These are phyloP conservation scores for Microbotryum silenes-acaulis DNA, from an alignment of 1,284 basidiomycete genomes.

Conservation along the genomic window DNA sequence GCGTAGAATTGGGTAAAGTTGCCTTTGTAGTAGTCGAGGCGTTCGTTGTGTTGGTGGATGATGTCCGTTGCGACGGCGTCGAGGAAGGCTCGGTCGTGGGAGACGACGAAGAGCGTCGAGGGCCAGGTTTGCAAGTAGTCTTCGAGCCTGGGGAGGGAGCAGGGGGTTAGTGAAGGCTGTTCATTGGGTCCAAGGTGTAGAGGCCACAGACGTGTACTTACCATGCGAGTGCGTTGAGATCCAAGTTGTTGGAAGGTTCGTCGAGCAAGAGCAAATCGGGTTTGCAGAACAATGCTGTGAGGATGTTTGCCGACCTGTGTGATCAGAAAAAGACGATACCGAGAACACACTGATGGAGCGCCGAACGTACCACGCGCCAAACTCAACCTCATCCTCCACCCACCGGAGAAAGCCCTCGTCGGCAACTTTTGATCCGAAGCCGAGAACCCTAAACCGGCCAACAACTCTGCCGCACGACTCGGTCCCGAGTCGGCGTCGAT, in stretches of 20 bases:
- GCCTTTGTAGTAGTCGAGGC: conserved; percentile 67
- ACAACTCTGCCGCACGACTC: conserved; percentile 76
- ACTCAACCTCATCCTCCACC: conserved; percentile 64
- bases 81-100: conserved; percentile 97
- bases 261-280: conserved; percentile 65
- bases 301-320: conserved; percentile 48
- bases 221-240: conserved; percentile 50
- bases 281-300: conserved; percentile 86
- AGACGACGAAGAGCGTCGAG: conserved; percentile 89
- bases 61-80: conserved; percentile 63
- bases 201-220: not conserved
- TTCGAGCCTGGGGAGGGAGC: conserved; percentile 46
- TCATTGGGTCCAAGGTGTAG: conserved; percentile 33
- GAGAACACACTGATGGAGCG: not conserved
- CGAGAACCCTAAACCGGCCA: conserved; percentile 87
- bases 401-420: conserved; percentile 82
- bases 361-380: conserved; percentile 46
- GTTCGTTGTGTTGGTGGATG: conserved; percentile 88
- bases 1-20: conserved; percentile 99
- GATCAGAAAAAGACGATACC: not conserved
- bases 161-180: not conserved
- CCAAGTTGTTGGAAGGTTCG: conserved; percentile 93
- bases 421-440: conserved; percentile 64
- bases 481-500: conserved; percentile 98
- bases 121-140: conserved; percentile 97